Evolutionary conservation across 768 basidiomycete genomes (phyloP).

Genomic region (Suillus sp.): DNA sequence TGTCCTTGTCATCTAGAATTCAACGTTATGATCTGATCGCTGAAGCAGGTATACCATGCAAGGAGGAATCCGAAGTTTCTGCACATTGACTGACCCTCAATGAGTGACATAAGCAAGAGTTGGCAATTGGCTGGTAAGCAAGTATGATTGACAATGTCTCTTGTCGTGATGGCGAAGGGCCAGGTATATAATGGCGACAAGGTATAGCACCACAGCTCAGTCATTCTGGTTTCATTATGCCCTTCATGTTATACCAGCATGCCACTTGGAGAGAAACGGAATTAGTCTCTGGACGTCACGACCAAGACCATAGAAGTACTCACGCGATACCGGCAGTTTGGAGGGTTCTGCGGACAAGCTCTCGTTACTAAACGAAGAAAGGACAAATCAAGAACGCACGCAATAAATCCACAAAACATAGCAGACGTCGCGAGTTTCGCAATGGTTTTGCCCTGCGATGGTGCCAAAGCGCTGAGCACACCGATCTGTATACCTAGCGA

Average conservation of each 20-base stretch:
- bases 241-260: slow-evolving; percentile 46
- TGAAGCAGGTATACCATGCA: not conserved
- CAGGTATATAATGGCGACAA: not conserved
- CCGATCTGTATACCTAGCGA: slow-evolving; percentile 88
- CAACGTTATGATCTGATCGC: not conserved
- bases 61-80: not conserved
- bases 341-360: slow-evolving; percentile 38
- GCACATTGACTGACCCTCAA: not conserved
- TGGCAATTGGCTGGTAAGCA: not conserved
- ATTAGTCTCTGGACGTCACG: slow-evolving; percentile 12
- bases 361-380: not conserved
- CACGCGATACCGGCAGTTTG: slow-evolving; percentile 63
- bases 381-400: slow-evolving; percentile 29
- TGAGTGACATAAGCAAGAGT: not conserved
- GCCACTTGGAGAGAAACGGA: slow-evolving; percentile 39
- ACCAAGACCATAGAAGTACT: slow-evolving; percentile 26
- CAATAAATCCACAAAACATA: slow-evolving; percentile 71
- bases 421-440: slow-evolving; percentile 68
- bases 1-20: not conserved
- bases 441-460: slow-evolving; percentile 69
- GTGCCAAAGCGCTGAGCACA: slow-evolving; percentile 70
- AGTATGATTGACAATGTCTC: not conserved
- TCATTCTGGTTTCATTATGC: slow-evolving; percentile 1
- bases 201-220: not conserved
- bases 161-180: not conserved